phyloP scores from a whole-genome alignment of 495 filamentous ascomycete genomes.

The Letharia lupina region DNA sequence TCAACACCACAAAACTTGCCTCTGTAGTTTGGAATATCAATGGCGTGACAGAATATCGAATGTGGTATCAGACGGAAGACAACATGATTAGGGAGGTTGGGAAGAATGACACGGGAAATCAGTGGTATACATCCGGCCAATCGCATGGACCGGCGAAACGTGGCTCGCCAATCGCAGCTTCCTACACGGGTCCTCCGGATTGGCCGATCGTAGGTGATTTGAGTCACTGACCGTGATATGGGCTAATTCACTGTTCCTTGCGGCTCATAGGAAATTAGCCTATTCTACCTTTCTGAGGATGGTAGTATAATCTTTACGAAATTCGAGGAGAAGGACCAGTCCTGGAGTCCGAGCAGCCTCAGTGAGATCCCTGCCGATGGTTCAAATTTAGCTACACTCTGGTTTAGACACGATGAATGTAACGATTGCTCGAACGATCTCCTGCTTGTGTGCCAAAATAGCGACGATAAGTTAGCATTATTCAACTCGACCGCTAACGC shows the following conservation, averaged over 20 bases:
- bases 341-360: neutral
- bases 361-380: neutral
- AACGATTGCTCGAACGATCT: neutral
- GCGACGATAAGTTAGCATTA: neutral
- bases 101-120: neutral
- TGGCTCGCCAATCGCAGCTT: neutral
- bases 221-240: neutral
- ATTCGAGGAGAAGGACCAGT: neutral
- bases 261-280: neutral
- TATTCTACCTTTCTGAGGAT: neutral
- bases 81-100: slow-evolving; percentile 1
- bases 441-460: neutral
- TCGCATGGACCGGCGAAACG: neutral
- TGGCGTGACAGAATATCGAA: neutral
- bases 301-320: neutral
- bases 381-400: neutral
- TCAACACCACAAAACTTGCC: neutral
- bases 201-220: neutral
- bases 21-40: neutral
- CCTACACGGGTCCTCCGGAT: neutral
- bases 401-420: neutral
- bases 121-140: neutral
- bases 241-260: neutral
- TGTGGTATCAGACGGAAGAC: neutral
- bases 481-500: neutral